phyloP scores from a whole-genome alignment of 192 early-diverging fungal genomes.

The Coemansia sp. region DNA sequence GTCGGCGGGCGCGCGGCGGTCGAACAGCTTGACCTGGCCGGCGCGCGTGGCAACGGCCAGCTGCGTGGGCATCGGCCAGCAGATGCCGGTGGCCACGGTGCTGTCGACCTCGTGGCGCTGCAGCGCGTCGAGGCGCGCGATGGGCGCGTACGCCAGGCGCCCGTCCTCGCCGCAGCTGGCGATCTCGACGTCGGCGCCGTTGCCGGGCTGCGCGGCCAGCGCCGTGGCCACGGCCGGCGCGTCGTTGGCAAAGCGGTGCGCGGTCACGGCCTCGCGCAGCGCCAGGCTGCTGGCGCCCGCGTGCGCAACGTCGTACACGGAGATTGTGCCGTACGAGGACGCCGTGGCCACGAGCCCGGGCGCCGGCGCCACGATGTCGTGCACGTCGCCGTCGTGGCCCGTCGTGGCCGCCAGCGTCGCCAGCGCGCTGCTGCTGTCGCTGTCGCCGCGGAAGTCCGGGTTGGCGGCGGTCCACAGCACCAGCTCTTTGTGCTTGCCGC shows the following conservation, averaged over 20 bases:
- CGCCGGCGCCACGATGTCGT: conserved; percentile 10
- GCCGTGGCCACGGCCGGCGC: conserved; percentile 31
- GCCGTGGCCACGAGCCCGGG: conserved; percentile 27
- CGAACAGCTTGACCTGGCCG: conserved; percentile 51
- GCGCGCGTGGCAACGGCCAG: conserved; percentile 34
- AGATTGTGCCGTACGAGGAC: conserved; percentile 36
- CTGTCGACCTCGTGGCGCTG: conserved; percentile 37
- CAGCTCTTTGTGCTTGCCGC: conserved; percentile 41
- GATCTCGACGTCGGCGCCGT: conserved; percentile 17
- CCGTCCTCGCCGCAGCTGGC: conserved; percentile 54
- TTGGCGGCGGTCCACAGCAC: conserved; percentile 46
- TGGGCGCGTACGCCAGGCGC: conserved; percentile 10
- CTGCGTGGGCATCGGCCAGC: conserved; percentile 45
- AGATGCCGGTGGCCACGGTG: conserved; percentile 36
- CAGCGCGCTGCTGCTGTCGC: background rate
- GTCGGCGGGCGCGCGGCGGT: conserved; percentile 23
- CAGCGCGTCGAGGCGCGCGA: conserved; percentile 24
- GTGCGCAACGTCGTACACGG: conserved; percentile 26
- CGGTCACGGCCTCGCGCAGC: conserved; percentile 27
- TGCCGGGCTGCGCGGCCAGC: conserved; percentile 26
- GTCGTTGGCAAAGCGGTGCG: conserved; percentile 31
- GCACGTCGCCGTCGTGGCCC: conserved; percentile 36
- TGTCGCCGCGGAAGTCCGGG: conserved; percentile 24
- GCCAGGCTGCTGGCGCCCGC: background rate
- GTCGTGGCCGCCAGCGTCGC: conserved; percentile 21